Base-by-base conservation (phyloP, 2,329 filamentous ascomycete genomes). In the Tolypocladium album region DNA sequence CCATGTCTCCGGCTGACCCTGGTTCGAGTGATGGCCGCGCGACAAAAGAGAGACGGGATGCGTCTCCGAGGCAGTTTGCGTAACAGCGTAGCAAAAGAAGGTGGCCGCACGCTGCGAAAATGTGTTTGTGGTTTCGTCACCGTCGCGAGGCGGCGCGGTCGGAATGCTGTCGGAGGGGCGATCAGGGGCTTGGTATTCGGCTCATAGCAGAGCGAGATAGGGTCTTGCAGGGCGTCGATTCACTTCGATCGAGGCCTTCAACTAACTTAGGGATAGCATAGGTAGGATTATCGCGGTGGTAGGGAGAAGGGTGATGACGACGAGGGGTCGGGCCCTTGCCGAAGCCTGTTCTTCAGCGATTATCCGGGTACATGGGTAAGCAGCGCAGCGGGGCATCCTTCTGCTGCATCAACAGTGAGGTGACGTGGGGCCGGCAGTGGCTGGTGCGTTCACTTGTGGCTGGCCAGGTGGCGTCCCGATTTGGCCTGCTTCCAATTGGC, bases 1-100 rank as follows among this genome's bases (percentile, higher is more conserved):
- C 92, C 93, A 97, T 97, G 64, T 59, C 71, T 55, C 17, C 34
- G 43, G 22, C 31, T 9, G 9, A 9, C 24, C 15, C 34, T 24
- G 50, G 9, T 13, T n/a, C 31, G 8, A 5, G 22, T n/a, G 50
- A 36, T 36, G 50, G 31, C 12, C 9, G 20, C n/a, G 50, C 50
- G 11, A 53, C 50, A 6, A 34, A 1, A 13, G 12, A 24, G 13
- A 12, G 22, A 47, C 13, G 6, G n/a, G 31, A 7, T 4, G 15
- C 50, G 50, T 11, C 24, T 17, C 13, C 45, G n/a, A 50, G 13
- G 24, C 24, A 6, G 45, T 50, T 8, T 22, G 8, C 45, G 45
- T 50, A 50, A 11, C 43, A 8, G 8, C 45, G 45, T 27, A 50
- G n/a, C 43, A 15, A 13, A 47, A 12, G 4, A 43, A 20, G 47